Conservation (phyloP, 805 yeast species). For the Blastobotrys terrestris region DNA sequence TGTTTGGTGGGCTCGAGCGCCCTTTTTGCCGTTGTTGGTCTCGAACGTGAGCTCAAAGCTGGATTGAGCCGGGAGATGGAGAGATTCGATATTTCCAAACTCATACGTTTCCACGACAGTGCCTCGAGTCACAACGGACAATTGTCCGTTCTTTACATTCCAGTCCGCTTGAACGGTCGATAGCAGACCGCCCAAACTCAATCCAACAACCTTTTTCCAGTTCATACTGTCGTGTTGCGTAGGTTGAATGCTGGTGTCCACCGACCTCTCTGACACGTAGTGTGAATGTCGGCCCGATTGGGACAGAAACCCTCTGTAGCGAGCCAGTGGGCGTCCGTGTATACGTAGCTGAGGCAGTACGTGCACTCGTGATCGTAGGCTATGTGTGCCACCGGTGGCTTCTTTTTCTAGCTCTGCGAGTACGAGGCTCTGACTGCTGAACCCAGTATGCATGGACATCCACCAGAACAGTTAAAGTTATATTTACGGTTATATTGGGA, state of each 20-base stretch:
- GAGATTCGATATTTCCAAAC: neutral
- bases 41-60: conserved; percentile 15
- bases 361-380: too few species aligned
- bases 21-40: conserved; percentile 11
- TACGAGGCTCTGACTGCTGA: too few species aligned
- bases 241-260: neutral
- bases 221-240: neutral
- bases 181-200: conserved; percentile 7
- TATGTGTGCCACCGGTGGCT: too few species aligned
- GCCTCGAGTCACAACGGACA: conserved; percentile 17
- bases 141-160: conserved; percentile 20
- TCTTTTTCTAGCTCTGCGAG: too few species aligned
- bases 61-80: conserved; percentile 1
- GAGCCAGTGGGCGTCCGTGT: too few species aligned
- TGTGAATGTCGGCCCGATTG: neutral
- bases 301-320: too few species aligned
- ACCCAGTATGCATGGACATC: too few species aligned
- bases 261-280: neutral
- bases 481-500: too few species aligned
- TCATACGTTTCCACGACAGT: neutral
- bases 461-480: too few species aligned
- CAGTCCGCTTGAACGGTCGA: conserved; percentile 21
- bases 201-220: neutral
- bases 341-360: too few species aligned
- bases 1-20: conserved; percentile 25